Base-by-base conservation (phyloP, 257 asterid genomes). In the Solanum appendiculatum region DNA sequence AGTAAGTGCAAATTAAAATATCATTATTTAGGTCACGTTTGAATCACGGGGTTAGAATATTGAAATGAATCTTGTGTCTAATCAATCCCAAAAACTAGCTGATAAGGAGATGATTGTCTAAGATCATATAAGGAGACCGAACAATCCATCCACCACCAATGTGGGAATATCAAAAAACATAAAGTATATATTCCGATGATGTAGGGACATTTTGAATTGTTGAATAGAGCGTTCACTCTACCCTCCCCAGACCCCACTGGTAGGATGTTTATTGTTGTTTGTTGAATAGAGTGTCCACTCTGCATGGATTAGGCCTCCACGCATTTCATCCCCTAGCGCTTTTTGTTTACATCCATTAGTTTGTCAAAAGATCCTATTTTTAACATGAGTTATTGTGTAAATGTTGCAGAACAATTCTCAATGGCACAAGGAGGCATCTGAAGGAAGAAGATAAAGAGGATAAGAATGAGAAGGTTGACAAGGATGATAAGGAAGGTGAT, bases 381-480 rank as follows among this genome's bases (percentile, higher is more conserved):
- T 48, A 18, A 80, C 40, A 46, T 48, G 33, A 29, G 85, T 48
- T 81, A 5, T 81, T 81, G 44, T 85, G 20, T 63, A n/a, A 23
- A 85, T 27, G 44, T 31, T 72, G 56, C 73, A 72, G 84, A 33
- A 72, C 84, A 40, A 23, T 86, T 9, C 27, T 48, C 36, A 86
- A 75, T 31, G 69, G 72, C 74, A 90, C 92, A 5, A 89, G 94
- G 83, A 93, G 94, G 84, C 74, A 86, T 3, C 91, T 93, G 9
- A 46, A 31, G 54, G 82, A 42, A 63, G 68, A 34, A 72, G 46
- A 63, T 14, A 78, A 42, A 33, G 25, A 75, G 21, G 63, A 31
- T 15, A 40, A 37, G 20, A 16, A 75, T 39, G 82, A 40, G 9
- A 74, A 74, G 33, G 31, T 14, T 56, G 60, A 31, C 1, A 40